Percentiles rank a stretch among this genome's conserved stretches.
phyloP scores from a whole-genome alignment of 305 asterid species.

The Solanum hybrid region DNA sequence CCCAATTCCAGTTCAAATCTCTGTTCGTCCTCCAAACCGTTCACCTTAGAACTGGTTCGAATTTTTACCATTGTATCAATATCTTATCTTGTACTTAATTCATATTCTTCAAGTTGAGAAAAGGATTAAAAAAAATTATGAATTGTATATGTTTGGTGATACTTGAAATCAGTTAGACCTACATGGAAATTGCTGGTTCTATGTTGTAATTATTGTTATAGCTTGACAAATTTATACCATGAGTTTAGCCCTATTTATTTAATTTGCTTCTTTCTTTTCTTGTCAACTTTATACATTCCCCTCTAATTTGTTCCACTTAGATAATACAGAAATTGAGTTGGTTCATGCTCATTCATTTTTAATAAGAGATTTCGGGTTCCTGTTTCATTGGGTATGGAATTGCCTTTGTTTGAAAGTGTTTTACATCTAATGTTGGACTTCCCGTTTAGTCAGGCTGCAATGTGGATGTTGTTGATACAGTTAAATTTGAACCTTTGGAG shows the following conservation, averaged over 20 bases:
- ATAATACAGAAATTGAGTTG: background rate
- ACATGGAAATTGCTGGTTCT: constrained; percentile 3
- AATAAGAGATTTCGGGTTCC: too few species aligned
- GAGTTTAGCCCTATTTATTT: background rate
- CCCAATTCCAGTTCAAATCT: constrained; percentile 71
- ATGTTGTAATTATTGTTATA: constrained; percentile 16
- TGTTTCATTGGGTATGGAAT: background rate
- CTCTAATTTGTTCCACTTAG: background rate
- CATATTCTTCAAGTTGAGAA: background rate
- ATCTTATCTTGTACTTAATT: background rate
- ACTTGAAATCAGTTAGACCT: background rate
- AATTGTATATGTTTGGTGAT: constrained; percentile 2
- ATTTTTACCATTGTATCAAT: background rate
- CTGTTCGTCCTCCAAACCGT: constrained; percentile 51
- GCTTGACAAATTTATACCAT: background rate
- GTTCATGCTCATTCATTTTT: background rate
- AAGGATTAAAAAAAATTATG: background rate
- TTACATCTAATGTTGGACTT: background rate
- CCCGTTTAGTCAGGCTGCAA: background rate
- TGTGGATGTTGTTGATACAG: background rate
- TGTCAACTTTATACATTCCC: background rate
- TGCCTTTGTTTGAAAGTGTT: background rate
- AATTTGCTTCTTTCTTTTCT: background rate
- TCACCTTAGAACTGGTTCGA: constrained; percentile 18
- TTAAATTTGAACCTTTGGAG: background rate